Evolutionary conservation across 441 rosid genomes (phyloP).

Genomic region (Gossypium schwendimanii): DNA sequence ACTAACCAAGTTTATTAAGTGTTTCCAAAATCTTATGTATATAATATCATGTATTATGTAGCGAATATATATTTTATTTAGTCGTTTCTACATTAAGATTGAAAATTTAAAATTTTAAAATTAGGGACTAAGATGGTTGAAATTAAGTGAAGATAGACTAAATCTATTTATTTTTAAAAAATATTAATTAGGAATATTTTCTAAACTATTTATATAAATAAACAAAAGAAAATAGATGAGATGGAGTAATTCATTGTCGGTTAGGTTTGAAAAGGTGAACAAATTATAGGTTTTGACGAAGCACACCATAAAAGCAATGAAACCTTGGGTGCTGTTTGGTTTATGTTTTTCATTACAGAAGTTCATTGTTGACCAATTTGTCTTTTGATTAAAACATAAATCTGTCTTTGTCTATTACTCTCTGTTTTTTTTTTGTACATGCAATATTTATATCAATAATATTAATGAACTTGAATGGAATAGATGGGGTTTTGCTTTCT

Average conservation of each 20-base stretch:
- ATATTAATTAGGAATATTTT: no score
- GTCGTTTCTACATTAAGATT: no score
- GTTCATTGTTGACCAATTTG: conserved; percentile 28
- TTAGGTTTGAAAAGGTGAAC: conserved; percentile 11
- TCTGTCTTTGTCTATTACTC: neutral
- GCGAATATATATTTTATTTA: no score
- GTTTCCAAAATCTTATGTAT: no score
- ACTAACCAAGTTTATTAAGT: no score
- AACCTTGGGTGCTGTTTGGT: conserved; percentile 12
- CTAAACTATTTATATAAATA: neutral
- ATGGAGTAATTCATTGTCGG: conserved; percentile 19
- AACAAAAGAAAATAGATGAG: neutral
- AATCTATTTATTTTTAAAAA: no score
- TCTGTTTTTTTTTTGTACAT: neutral
- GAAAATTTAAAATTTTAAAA: no score
- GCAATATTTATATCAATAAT: neutral
- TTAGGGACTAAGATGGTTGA: no score
- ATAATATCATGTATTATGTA: no score
- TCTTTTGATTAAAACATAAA: neutral
- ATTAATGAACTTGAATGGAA: neutral
- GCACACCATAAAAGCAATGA: conserved; percentile 23
- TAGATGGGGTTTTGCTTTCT: neutral
- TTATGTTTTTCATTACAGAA: neutral
- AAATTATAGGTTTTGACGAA: conserved; percentile 22
- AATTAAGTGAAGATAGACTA: no score